Percentiles rank a stretch among this genome's conserved stretches.
phyloP scores from a whole-genome alignment of 768 basidiomycete genomes.

The Mrakia hoshinonis region DNA sequence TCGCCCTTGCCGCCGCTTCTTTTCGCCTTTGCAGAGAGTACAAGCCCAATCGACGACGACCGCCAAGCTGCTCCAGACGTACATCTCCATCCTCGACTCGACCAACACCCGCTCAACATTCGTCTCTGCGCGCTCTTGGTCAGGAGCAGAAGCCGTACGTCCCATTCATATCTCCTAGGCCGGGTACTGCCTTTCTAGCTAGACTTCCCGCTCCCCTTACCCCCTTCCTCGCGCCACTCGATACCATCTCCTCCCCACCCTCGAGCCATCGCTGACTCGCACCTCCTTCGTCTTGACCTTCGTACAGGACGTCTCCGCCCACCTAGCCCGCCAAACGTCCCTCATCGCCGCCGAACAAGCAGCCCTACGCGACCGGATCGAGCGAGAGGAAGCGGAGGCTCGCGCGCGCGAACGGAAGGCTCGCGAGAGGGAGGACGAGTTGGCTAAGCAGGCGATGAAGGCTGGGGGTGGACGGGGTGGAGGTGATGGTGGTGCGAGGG shows the following conservation, averaged over 20 bases:
- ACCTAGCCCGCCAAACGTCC: constrained; percentile 5
- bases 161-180: background rate
- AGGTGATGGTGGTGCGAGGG: background rate
- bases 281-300: background rate
- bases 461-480: background rate
- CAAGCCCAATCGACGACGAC: constrained; percentile 11
- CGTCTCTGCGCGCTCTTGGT: background rate
- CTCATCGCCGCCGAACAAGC: constrained; percentile 9
- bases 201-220: background rate
- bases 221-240: background rate
- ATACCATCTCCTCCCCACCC: background rate
- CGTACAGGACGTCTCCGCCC: background rate
- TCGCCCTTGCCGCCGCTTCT: background rate
- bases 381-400: constrained; percentile 1
- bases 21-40: background rate
- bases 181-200: background rate
- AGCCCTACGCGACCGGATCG: constrained; percentile 8
- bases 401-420: background rate
- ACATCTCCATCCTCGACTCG: constrained; percentile 12
- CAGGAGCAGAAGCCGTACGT: constrained; percentile 10
- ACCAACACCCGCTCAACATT: background rate
- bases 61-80: constrained; percentile 7
- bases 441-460: background rate
- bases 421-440: background rate
- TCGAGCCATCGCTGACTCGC: background rate